Evolutionary conservation across 805 yeast genomes (phyloP).

Genomic region (Zygotorulaspora sp.): DNA sequence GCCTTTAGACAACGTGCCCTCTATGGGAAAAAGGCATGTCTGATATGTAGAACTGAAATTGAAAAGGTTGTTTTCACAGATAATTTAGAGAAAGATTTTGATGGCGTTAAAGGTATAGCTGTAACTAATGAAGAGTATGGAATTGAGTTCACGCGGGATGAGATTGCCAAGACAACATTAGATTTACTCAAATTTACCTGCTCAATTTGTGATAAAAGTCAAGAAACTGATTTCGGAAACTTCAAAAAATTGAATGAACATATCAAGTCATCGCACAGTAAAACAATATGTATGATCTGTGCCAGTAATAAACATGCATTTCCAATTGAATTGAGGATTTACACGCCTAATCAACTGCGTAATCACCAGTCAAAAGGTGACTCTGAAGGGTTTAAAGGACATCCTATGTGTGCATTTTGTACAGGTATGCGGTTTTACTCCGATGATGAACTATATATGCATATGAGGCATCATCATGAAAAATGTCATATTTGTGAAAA

Average conservation of each 20-base stretch:
- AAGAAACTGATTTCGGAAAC: constrained; percentile 37
- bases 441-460: constrained; percentile 77
- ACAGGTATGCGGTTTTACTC: constrained; percentile 72
- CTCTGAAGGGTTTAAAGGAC: constrained; percentile 74
- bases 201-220: constrained; percentile 39
- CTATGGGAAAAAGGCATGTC: constrained; percentile 67
- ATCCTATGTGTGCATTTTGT: constrained; percentile 85
- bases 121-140: constrained; percentile 44
- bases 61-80: constrained; percentile 55
- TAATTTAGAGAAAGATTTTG: constrained; percentile 37
- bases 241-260: constrained; percentile 65
- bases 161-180: constrained; percentile 47
- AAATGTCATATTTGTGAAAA: constrained; percentile 87
- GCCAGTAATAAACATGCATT: constrained; percentile 72
- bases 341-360: constrained; percentile 56
- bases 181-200: constrained; percentile 54
- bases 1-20: constrained; percentile 77
- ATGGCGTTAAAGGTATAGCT: constrained; percentile 36
- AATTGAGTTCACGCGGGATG: constrained; percentile 53
- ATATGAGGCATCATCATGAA: constrained; percentile 80
- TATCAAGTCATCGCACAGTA: constrained; percentile 57
- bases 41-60: constrained; percentile 77
- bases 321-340: constrained; percentile 61
- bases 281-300: constrained; percentile 70
- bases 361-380: constrained; percentile 75